Evolutionary conservation across 1,284 basidiomycete species (phyloP), one percentile per base, ranked within the genome.

Genomic region (Apiotrichum montevideense): DNA sequence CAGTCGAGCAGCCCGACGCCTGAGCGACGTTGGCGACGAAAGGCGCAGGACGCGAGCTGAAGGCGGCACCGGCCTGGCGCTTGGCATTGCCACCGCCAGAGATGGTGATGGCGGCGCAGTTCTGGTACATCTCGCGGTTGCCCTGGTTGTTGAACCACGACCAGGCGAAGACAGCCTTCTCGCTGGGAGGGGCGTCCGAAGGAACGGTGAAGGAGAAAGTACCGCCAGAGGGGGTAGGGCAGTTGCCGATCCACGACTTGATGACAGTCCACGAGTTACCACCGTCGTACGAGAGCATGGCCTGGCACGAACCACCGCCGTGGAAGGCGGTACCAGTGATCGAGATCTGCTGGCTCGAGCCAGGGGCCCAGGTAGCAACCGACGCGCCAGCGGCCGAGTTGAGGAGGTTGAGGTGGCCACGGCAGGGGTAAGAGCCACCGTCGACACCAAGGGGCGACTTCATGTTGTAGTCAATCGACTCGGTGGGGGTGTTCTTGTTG

Each of bases 201-300:
- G 78, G 78, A 33, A 79, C 70, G 3, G 61, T 59, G 29, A 79
- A 63, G 29, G 64, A 56, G 40, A 63, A 61, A 46, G 65, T 73
- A 49, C 62, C 58, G 6, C 55, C 52, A 15, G 64, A 59, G 6
- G 29, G 2, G 48, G 70, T 58, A 33, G 75, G 65, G 56, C 77
- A 79, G 8, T 74, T 74, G 29, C 78, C 78, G 15, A 76, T 66
- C 41, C 70, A 53, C 6, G 68, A 69, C 51, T 67, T 64, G 54
- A 79, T 76, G 57, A 78, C 77, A 39, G 69, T 73, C 66, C 75
- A 79, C 0, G 73, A 74, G 35, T 65, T 60, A 35, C 78, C 78
- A 35, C 69, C 44, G 62, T 79, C 78, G 64, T 77, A 78, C 4
- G 73, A 74, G 63, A 78, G 65, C 6, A 68, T 67, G 43, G 72